Evolutionary conservation across 805 yeast genomes (phyloP), one percentile per base, ranked within the genome.

Genomic region (Kazachstania bromeliacearum): DNA sequence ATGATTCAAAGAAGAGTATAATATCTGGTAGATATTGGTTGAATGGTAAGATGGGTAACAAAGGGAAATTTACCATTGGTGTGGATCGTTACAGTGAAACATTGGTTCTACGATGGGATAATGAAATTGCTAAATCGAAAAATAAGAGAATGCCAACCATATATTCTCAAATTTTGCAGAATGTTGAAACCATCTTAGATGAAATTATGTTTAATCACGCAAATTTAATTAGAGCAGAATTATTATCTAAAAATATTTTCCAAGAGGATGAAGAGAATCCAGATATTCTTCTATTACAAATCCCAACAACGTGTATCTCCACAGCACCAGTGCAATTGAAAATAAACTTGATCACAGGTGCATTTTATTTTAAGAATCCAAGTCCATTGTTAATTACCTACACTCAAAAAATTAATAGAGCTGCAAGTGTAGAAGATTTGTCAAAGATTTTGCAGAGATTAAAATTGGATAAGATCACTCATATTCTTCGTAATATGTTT

Each of bases 141-240:
- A 17, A 36, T 41, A 28, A 36, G 10, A 36, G 26, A 7, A 47
- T 53, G 33, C 50, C 52, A 7, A 40, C 44, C n/a, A 40, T 45
- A 17, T 51, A 58, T 36, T 39, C 42, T 12, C 45, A 48, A 34
- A 43, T 54, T 20, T 34, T 54, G 28, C 45, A 43, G 17, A 57
- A 57, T 39, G 35, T 58, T 23, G 60, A 55, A 34, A 45, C 46
- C 25, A 50, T 56, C n/a, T 35, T 59, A 7, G 57, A 57, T 34
- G 60, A 57, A 33, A 57, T 56, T 15, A 57, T 56, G 50, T 58
- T 54, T 36, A 57, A 58, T 30, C 64, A 59, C 38, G 43, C 61
- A 2, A 57, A 53, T 35, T 42, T 59, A 9, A 52, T 59, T 15
- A 51, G 55, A 38, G 43, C 55, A 5, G 55, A 53, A 21, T 38